Evolutionary conservation across 2,329 filamentous ascomycete genomes (phyloP).

Genomic region (Phialocephala sp.): DNA sequence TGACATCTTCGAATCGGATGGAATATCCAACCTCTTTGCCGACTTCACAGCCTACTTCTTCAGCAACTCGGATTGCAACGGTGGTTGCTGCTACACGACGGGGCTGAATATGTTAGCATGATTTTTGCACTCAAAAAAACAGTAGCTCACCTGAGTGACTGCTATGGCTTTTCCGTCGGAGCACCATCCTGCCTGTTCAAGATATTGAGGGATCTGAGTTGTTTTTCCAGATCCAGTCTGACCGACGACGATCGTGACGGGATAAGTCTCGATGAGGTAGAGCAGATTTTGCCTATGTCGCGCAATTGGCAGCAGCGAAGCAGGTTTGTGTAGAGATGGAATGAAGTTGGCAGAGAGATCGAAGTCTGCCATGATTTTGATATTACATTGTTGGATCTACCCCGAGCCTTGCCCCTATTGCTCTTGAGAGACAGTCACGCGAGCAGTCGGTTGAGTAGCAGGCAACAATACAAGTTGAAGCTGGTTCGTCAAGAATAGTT

Average conservation of each 20-base stretch:
- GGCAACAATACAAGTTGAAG: not conserved
- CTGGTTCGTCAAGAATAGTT: not conserved
- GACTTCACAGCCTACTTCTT: slow-evolving; percentile 84
- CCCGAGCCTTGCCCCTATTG: not conserved
- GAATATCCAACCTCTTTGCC: slow-evolving; percentile 94
- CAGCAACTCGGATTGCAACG: slow-evolving; percentile 85
- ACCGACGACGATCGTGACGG: slow-evolving; percentile 87
- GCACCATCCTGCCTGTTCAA: slow-evolving; percentile 90
- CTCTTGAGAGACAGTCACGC: not conserved
- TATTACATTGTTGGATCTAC: slow-evolving; percentile 25
- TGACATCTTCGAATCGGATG: slow-evolving; percentile 90
- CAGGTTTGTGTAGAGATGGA: slow-evolving; percentile 83
- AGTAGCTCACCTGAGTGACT: slow-evolving; percentile 77
- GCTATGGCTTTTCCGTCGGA: slow-evolving; percentile 81
- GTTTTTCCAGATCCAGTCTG: slow-evolving; percentile 96
- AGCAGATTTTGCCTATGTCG: slow-evolving; percentile 80
- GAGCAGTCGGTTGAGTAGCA: not conserved
- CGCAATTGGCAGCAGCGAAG: slow-evolving; percentile 83
- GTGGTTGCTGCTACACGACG: slow-evolving; percentile 89
- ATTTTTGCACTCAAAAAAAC: not conserved
- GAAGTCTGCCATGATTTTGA: slow-evolving; percentile 52
- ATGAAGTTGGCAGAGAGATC: slow-evolving; percentile 68
- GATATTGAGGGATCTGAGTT: slow-evolving; percentile 91
- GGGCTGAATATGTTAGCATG: slow-evolving; percentile 59
- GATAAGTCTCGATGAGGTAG: slow-evolving; percentile 83